These are phyloP conservation scores for Colletotrichum plurivorum DNA, from an alignment of 2,329 filamentous ascomycete species.

Conservation along the genomic window DNA sequence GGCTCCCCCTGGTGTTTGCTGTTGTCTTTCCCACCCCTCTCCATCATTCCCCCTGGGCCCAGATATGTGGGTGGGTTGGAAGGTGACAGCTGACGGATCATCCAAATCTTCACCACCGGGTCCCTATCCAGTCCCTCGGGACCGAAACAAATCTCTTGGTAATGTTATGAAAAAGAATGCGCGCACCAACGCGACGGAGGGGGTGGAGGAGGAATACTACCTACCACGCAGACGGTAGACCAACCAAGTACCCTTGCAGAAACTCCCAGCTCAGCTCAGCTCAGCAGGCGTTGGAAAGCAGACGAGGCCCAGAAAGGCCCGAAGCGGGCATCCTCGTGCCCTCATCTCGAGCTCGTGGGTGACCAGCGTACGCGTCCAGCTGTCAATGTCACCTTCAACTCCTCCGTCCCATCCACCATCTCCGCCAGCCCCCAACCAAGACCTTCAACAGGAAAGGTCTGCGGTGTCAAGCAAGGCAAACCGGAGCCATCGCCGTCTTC, in stretches of 20 bases:
- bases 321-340: neutral
- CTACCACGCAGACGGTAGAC: too few species aligned
- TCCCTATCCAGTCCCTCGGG: slow-evolving; percentile 16
- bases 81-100: slow-evolving; percentile 7
- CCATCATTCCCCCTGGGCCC: too few species aligned
- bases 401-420: neutral
- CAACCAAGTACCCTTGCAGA: neutral
- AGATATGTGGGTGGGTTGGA: neutral
- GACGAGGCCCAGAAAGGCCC: neutral
- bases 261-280: neutral
- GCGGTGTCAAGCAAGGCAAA: too few species aligned
- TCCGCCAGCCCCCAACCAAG: too few species aligned
- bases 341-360: neutral
- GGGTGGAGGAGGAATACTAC: too few species aligned
- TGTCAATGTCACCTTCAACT: slow-evolving; percentile 3
- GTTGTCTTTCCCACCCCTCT: neutral
- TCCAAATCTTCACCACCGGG: neutral
- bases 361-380: neutral
- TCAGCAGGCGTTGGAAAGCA: neutral
- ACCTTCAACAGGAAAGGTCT: too few species aligned
- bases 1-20: neutral
- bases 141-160: slow-evolving; percentile 8
- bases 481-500: too few species aligned
- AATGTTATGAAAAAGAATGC: neutral
- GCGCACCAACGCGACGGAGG: neutral